These are phyloP conservation scores for Penicillium sp. DNA, from an alignment of 2,329 filamentous ascomycete species.

Conservation along the genomic window DNA sequence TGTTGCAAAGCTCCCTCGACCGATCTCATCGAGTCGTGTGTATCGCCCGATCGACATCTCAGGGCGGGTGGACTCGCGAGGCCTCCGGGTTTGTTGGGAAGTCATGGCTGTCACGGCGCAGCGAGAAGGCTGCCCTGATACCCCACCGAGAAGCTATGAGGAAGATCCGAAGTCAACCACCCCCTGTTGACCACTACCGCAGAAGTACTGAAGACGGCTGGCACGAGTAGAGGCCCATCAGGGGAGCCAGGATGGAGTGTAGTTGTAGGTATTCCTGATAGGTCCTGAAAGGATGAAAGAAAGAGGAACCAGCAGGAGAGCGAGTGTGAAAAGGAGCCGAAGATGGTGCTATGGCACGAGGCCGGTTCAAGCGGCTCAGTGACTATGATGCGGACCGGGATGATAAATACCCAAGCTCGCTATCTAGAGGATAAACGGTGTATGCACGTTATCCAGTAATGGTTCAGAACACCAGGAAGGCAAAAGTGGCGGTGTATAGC, in stretches of 20 bases:
- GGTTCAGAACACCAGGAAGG: neutral
- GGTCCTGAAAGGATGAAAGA: constrained; percentile 14
- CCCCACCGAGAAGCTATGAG: constrained; percentile 13
- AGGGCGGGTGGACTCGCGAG: constrained; percentile 33
- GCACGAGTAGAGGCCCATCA: constrained; percentile 35
- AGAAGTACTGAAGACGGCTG: constrained; percentile 26
- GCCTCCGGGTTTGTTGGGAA: constrained; percentile 44
- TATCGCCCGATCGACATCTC: constrained; percentile 68
- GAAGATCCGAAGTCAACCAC: constrained; percentile 15
- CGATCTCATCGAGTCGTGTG: constrained; percentile 82
- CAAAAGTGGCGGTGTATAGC: neutral
- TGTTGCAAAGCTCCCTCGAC: constrained; percentile 95
- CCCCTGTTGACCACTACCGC: constrained; percentile 39
- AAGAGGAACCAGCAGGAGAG: constrained; percentile 15
- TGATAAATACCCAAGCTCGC: neutral
- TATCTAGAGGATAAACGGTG: neutral
- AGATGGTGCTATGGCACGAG: constrained; percentile 18
- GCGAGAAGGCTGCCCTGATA: constrained; percentile 16
- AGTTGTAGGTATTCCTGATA: constrained; percentile 9
- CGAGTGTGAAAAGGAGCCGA: constrained; percentile 8
- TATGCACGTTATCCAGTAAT: neutral
- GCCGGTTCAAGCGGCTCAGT: constrained; percentile 6
- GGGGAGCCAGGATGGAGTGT: constrained; percentile 22
- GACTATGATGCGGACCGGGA: constrained; percentile 1
- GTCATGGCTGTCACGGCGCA: constrained; percentile 41